Conservation (phyloP, 2,329 filamentous ascomycete genomes). For the Aspergillus glaucus region DNA sequence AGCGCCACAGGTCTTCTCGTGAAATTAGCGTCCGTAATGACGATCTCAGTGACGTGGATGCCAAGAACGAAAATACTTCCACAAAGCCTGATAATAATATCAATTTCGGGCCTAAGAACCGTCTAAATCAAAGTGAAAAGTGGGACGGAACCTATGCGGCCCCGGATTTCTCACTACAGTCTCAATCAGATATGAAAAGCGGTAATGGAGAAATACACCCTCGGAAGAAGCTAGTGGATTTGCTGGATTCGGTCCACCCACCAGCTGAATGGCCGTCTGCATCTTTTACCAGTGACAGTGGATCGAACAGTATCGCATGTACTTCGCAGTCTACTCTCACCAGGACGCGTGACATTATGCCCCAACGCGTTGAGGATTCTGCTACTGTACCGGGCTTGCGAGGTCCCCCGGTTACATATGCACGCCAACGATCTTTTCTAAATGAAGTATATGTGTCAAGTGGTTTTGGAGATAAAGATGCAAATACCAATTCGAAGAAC, state of each 20-base stretch:
- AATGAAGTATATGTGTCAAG: constrained; percentile 38
- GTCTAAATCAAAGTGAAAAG: background rate
- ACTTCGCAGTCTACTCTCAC: background rate
- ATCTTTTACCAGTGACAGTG: constrained; percentile 6
- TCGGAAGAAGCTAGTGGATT: constrained; percentile 32
- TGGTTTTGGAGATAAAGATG: constrained; percentile 4
- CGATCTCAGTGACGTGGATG: background rate
- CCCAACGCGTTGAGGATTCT: constrained; percentile 4
- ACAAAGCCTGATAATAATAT: background rate
- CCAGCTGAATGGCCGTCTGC: constrained; percentile 6
- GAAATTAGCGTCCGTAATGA: background rate
- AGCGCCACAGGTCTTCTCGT: constrained; percentile 6
- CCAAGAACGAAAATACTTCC: background rate
- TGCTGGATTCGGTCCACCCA: constrained; percentile 16
- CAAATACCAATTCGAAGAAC: background rate
- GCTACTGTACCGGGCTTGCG: constrained; percentile 12
- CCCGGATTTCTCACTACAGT: background rate
- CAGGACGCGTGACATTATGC: background rate
- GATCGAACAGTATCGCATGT: background rate
- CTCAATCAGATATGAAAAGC: background rate
- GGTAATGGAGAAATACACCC: constrained; percentile 8
- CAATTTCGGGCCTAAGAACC: background rate
- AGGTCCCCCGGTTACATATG: constrained; percentile 52
- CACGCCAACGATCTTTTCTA: constrained; percentile 54
- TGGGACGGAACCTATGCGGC: background rate